Base-by-base conservation (phyloP, 2,329 filamentous ascomycete genomes). In the Clathrospora elynae region DNA sequence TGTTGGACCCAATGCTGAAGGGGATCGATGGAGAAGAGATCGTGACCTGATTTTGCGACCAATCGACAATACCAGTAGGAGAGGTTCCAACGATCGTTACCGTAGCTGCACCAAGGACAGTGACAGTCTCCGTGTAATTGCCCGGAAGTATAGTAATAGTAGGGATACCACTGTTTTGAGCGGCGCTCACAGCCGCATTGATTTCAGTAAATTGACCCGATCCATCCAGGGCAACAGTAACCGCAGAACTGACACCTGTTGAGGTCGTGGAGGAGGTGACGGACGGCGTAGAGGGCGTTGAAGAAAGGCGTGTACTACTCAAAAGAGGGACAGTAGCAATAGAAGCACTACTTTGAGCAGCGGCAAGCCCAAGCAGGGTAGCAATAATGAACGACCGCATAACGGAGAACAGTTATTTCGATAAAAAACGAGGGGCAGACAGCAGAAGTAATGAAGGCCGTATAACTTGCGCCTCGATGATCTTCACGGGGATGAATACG, bases 201-300 rank as follows among this genome's bases (percentile, higher is more conserved):
- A 78, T 75, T 8, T 67, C 72, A 11, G 73, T 74, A 42, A 72
- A 77, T 33, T 76, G 71, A 13, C 70, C 74, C 14, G 64, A 71
- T 19, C 72, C 72, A 49, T 76, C 73, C 1, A 66, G 44, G 11
- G 74, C 73, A 35, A 78, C 75, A 1, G 73, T 75, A 20, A 77
- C 66, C 6, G 64, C 67, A 12, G 66, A 26, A 20, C 13, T 37
- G 5, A 34, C 7, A n/a, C 44, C 40, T 11, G 48, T 44, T 11
- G 36, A 18, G 2, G 50, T 41, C 12, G 39, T 23, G 14, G 44
- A 40, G 29, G 45, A 32, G 9, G 35, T 33, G n/a, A 24, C 17
- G 6, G 25, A 22, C 12, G 26, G 9, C 13, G 19, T 32, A 5
- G 35, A 12, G n/a, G 30, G 20, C 25, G 19, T 24, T 3, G 41